These are phyloP conservation scores for Fusarium solani-melongenae DNA, from an alignment of 2,329 filamentous ascomycete genomes.

Conservation along the genomic window DNA sequence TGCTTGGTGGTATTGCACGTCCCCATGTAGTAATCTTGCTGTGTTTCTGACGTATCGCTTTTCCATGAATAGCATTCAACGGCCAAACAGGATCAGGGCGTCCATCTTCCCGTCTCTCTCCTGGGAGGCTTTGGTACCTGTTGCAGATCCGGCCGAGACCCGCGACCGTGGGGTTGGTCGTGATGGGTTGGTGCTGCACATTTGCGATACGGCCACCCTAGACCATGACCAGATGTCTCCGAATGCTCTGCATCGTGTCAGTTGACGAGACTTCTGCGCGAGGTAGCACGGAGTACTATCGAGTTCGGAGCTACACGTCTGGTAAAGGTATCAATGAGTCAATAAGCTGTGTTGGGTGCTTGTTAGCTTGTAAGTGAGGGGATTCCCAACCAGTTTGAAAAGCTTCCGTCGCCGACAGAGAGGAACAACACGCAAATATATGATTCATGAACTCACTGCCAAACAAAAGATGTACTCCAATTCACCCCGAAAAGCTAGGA, in stretches of 20 bases:
- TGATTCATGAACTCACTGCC: neutral
- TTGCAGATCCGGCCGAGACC: constrained; percentile 3
- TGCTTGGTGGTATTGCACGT: neutral
- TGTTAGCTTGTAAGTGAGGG: neutral
- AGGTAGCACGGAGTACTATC: neutral
- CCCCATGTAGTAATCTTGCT: constrained; percentile 13
- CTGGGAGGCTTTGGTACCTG: neutral
- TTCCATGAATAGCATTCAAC: neutral
- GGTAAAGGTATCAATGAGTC: neutral
- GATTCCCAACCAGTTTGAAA: neutral
- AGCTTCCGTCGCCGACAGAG: neutral
- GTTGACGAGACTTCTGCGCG: neutral
- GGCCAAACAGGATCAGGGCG: neutral
- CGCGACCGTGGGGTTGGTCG: neutral
- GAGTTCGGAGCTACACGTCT: neutral
- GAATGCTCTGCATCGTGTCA: neutral
- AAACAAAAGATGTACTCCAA: neutral
- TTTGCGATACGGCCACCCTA: neutral
- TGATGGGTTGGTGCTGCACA: neutral
- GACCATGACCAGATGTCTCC: neutral
- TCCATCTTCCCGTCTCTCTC: neutral
- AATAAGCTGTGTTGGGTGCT: neutral
- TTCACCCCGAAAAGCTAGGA: neutral
- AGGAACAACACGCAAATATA: neutral
- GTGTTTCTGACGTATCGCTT: constrained; percentile 21